A percentile compares a stretch with the other conserved stretches of the same genome.
These are phyloP conservation scores for Leccinum aurantiacum DNA, from an alignment of 768 basidiomycete genomes.

Conservation along the genomic window DNA sequence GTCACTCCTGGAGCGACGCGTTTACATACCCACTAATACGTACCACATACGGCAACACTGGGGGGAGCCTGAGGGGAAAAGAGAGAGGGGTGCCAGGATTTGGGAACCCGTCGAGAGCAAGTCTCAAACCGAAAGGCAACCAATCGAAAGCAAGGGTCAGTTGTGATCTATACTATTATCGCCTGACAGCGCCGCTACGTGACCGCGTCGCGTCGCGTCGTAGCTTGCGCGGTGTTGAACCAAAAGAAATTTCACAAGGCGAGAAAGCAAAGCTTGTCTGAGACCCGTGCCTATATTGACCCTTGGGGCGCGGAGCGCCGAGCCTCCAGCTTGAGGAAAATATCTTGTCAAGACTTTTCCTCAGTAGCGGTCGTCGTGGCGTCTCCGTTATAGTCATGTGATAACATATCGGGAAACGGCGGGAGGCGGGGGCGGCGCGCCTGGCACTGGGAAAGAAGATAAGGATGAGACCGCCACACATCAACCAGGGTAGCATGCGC, in stretches of 20 bases:
- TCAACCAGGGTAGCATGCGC: conserved; percentile 14
- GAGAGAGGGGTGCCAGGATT: background rate
- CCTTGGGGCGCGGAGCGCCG: background rate
- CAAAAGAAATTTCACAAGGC: background rate
- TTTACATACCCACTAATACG: background rate
- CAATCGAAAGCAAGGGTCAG: background rate
- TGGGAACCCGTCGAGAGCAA: background rate
- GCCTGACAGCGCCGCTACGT: background rate
- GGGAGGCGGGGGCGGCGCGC: background rate
- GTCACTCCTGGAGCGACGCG: background rate
- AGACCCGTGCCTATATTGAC: conserved; percentile 4
- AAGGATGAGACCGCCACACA: background rate
- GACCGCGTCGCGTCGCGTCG: conserved; percentile 4
- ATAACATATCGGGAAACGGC: background rate
- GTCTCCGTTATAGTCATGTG: conserved; percentile 1
- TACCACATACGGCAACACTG: background rate
- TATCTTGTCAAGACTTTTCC: background rate
- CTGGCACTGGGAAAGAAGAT: conserved; percentile 16
- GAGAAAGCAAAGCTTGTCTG: conserved; percentile 2
- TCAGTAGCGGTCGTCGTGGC: conserved; percentile 18
- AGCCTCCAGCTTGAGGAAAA: background rate
- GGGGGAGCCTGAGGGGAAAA: background rate
- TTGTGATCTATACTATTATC: background rate
- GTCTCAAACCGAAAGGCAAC: background rate
- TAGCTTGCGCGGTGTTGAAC: conserved; percentile 1